Base-by-base conservation (phyloP, 2,329 filamentous ascomycete genomes). In the Cephalotrichum gorgonifer region DNA sequence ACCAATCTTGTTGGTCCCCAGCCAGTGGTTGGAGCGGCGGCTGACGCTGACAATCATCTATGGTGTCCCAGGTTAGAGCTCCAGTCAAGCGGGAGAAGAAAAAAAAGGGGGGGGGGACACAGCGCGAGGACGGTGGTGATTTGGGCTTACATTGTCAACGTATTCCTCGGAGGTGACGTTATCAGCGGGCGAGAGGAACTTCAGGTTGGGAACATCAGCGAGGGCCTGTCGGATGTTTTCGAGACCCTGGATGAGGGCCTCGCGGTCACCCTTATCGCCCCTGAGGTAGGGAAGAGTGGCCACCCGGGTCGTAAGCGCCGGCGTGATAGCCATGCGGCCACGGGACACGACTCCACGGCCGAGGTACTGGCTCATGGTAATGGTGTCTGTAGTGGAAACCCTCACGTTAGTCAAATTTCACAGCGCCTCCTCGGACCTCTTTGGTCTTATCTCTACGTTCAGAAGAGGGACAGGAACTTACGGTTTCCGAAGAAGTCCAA, bases 211-310 rank as follows among this genome's bases (percentile, higher is more conserved):
- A 43, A 83, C 71, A 28, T 68, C 72, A 28, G 68, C 65, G 17
- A 85, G 67, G 3, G 78, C 71, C 2, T 68, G 62, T 45, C 76
- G 68, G 50, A 86, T 62, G 53, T 77, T 78, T 63, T 84, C 74
- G 57, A 86, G 76, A 25, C 79, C 78, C 44, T 72, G 67, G 46
- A 81, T 76, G n/a, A 85, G 78, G n/a, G 79, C 78, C 44, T 74
- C 72, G 22, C 76, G 71, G 61, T 86, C 83, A 49, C 72, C 71
- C 17, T 72, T 61, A 51, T 79, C 69, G 23, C 23, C 23, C n/a
- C 70, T 69, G 2, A 84, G 70, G 62, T 81, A 84, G 0, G 83
- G 82, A 1, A 74, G 62, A 17, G 71, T 72, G 15, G 75, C 75
- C 14, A 85, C 78, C 2, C 73, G 65, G 55, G 83, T 81, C 55